Percentiles rank a stretch among this genome's conserved stretches.
Conservation (phyloP, 2,329 filamentous ascomycete genomes). For the Colletotrichum paranaense region DNA sequence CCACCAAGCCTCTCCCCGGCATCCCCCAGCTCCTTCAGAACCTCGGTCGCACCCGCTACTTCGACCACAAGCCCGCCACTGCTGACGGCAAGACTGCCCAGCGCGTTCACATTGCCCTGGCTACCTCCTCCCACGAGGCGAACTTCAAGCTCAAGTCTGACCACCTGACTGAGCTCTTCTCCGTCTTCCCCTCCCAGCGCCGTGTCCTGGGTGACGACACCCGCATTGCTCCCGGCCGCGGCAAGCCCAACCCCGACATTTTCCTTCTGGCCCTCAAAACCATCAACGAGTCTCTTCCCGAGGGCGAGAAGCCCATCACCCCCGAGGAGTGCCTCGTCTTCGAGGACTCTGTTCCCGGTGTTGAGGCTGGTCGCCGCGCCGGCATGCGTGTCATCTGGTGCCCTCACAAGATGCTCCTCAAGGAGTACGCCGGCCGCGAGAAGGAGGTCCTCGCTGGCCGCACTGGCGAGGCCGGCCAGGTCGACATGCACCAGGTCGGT, state of each 20-base stretch:
- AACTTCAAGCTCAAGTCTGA: slow-evolving; percentile 84
- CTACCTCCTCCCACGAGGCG: slow-evolving; percentile 78
- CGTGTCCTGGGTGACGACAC: slow-evolving; percentile 87
- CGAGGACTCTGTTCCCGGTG: slow-evolving; percentile 93
- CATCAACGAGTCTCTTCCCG: slow-evolving; percentile 79
- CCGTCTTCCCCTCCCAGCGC: slow-evolving; percentile 75
- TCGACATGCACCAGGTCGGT: slow-evolving; percentile 67
- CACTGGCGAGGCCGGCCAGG: slow-evolving; percentile 74
- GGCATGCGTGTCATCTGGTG: slow-evolving; percentile 97
- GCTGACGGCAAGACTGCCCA: slow-evolving; percentile 42
- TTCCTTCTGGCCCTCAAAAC: slow-evolving; percentile 87
- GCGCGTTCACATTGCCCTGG: slow-evolving; percentile 83
- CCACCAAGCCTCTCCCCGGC: slow-evolving; percentile 81
- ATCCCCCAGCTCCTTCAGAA: slow-evolving; percentile 74
- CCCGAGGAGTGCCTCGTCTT: slow-evolving; percentile 96
- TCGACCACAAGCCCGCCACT: slow-evolving; percentile 49
- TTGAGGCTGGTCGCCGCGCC: slow-evolving; percentile 89
- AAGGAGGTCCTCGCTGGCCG: slow-evolving; percentile 84
- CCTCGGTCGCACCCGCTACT: slow-evolving; percentile 66
- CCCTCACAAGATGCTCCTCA: slow-evolving; percentile 82
- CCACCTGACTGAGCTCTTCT: slow-evolving; percentile 69
- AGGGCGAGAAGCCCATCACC: slow-evolving; percentile 72
- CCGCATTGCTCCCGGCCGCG: slow-evolving; percentile 81
- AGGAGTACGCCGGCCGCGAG: slow-evolving; percentile 82
- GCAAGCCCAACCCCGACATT: slow-evolving; percentile 95